A percentile compares a stretch with the other conserved stretches of the same genome.
Evolutionary conservation across 148 eudicot genomes (phyloP).

Genomic region (Chenopodium suecicum): DNA sequence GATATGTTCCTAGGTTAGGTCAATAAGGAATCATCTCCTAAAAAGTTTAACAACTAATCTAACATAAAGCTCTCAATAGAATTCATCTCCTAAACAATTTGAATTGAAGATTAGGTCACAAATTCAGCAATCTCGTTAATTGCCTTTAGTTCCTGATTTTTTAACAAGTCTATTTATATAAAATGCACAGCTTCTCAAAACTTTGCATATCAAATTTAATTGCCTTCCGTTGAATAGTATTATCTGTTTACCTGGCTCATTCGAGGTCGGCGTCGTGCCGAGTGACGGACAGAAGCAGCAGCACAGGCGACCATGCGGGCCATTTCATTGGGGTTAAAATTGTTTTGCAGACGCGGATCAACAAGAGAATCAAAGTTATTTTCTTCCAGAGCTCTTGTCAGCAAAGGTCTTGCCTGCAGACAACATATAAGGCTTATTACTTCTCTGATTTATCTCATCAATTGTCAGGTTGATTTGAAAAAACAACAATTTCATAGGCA

Average conservation of each 20-base stretch:
- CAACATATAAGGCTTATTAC: background rate
- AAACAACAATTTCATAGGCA: background rate
- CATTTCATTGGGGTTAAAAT: conserved; percentile 67
- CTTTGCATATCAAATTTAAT: background rate
- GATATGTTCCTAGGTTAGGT: background rate
- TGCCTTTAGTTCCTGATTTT: background rate
- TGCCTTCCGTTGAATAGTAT: background rate
- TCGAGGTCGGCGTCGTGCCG: conserved; percentile 80
- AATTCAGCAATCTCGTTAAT: background rate
- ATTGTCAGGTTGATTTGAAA: background rate
- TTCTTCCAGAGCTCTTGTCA: conserved; percentile 80
- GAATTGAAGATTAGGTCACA: background rate
- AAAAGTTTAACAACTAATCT: background rate
- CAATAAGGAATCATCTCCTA: too few species aligned
- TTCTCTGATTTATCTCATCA: background rate
- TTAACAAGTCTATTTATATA: background rate
- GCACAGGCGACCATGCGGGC: conserved; percentile 95
- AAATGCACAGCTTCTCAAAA: background rate
- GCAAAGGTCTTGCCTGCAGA: conserved; percentile 86
- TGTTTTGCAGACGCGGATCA: conserved; percentile 52
- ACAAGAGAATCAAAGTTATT: conserved; percentile 68
- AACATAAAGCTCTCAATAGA: background rate
- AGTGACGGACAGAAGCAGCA: conserved; percentile 93
- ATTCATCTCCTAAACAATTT: background rate
- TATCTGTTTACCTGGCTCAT: conserved; percentile 79